phyloP scores from a whole-genome alignment of 169 alveolate genomes.

The Cryptosporidium xiaoi region DNA sequence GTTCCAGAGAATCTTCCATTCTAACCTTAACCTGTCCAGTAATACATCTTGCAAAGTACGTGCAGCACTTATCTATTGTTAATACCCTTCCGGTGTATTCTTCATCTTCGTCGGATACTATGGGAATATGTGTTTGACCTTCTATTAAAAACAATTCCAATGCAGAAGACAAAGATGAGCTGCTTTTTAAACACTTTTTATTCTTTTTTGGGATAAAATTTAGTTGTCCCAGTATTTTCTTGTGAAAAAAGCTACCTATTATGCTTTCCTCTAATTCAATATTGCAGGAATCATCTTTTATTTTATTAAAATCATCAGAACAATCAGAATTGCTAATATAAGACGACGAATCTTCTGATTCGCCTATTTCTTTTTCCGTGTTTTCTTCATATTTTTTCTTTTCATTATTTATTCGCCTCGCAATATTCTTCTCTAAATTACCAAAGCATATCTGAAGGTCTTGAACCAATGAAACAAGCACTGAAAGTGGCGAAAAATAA shows the following conservation, averaged over 20 bases:
- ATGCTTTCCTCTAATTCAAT: constrained; percentile 9
- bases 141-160: constrained; percentile 44
- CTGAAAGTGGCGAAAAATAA: constrained; percentile 51
- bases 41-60: constrained; percentile 31
- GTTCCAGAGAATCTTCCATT: constrained; percentile 37
- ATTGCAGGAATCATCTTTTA: constrained; percentile 1
- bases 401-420: no score
- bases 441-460: constrained; percentile 49
- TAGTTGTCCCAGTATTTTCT: constrained; percentile 16
- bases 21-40: constrained; percentile 34
- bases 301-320: background rate
- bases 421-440: background rate
- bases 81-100: constrained; percentile 38
- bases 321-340: background rate
- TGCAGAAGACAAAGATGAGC: constrained; percentile 30
- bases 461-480: constrained; percentile 46
- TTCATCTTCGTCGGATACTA: constrained; percentile 17
- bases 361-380: background rate
- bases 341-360: background rate
- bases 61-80: constrained; percentile 64
- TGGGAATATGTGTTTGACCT: constrained; percentile 59
- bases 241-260: constrained; percentile 36
- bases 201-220: background rate
- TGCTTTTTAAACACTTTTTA: constrained; percentile 29
- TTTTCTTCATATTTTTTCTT: no score